A percentile compares a stretch with the other conserved stretches of the same genome.
phyloP scores from a whole-genome alignment of 371 early-diverging fungal species.

The Mortierella sp. region DNA sequence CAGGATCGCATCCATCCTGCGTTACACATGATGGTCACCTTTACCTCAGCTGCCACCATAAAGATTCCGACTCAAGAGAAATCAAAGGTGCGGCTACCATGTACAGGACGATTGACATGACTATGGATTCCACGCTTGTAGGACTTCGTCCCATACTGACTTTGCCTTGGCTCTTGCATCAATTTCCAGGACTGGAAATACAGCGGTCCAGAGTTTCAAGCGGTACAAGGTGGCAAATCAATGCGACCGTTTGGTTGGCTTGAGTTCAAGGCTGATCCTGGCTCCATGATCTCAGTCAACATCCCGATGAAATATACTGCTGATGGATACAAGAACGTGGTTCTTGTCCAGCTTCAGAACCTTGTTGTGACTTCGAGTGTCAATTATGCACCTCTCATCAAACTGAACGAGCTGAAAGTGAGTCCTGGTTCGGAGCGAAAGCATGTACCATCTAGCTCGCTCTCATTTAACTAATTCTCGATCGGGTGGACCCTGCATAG shows the following conservation, averaged over 20 bases:
- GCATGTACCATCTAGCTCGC: neutral
- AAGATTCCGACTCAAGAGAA: conserved; percentile 80
- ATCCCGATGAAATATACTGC: conserved; percentile 69
- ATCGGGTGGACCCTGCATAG: conserved; percentile 36
- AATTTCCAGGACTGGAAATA: conserved; percentile 82
- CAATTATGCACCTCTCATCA: conserved; percentile 74
- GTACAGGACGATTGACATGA: no score
- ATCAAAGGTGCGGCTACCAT: conserved; percentile 72
- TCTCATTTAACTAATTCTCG: neutral
- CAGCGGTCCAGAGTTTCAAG: conserved; percentile 56
- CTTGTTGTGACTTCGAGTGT: conserved; percentile 72
- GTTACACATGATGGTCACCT: conserved; percentile 74
- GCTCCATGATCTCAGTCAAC: conserved; percentile 64
- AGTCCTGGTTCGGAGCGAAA: neutral
- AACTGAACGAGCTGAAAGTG: conserved; percentile 65
- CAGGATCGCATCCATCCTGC: conserved; percentile 66
- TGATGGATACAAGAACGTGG: conserved; percentile 65
- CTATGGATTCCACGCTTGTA: no score
- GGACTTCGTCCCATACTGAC: no score
- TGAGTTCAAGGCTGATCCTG: conserved; percentile 69
- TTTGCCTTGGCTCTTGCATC: no score
- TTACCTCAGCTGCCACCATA: conserved; percentile 69
- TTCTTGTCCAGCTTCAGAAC: conserved; percentile 65
- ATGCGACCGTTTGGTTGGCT: conserved; percentile 84
- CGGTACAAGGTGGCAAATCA: conserved; percentile 43